Conservation (phyloP, 345 rosid species). For the Geranium rotundifolium region DNA sequence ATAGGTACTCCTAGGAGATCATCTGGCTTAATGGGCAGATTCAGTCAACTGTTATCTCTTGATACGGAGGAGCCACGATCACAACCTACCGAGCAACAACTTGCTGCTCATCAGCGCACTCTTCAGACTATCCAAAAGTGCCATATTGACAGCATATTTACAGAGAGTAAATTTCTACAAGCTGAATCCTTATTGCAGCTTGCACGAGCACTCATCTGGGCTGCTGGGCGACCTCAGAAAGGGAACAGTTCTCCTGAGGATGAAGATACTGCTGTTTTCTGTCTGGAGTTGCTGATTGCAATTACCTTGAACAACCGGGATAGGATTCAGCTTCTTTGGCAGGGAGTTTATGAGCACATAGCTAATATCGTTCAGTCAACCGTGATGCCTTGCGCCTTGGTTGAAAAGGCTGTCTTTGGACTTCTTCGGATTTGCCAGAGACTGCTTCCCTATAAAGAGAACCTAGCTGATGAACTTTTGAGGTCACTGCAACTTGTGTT, state of each 20-base stretch:
- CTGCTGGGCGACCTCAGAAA: constrained; percentile 94
- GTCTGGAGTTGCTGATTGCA: constrained; percentile 91
- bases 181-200: constrained; percentile 88
- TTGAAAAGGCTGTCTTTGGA: constrained; percentile 96
- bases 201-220: constrained; percentile 93
- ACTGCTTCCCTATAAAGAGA: constrained; percentile 93
- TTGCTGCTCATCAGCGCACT: constrained; percentile 98
- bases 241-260: constrained; percentile 91
- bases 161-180: constrained; percentile 95
- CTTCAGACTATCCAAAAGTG: constrained; percentile 96
- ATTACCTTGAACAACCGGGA: constrained; percentile 93
- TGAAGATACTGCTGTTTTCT: constrained; percentile 99
- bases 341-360: constrained; percentile 96
- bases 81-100: constrained; percentile 95
- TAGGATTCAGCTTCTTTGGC: constrained; percentile 89
- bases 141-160: constrained; percentile 94
- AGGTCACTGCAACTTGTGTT: constrained; percentile 92
- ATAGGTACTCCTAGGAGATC: constrained; percentile 68
- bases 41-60: constrained; percentile 96
- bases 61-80: constrained; percentile 98
- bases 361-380: constrained; percentile 95
- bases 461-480: constrained; percentile 93
- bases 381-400: constrained; percentile 85
- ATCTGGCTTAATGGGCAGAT: constrained; percentile 97
- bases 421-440: constrained; percentile 94